Base-by-base conservation (phyloP, 768 basidiomycete genomes). In the Coprinopsis sp. region DNA sequence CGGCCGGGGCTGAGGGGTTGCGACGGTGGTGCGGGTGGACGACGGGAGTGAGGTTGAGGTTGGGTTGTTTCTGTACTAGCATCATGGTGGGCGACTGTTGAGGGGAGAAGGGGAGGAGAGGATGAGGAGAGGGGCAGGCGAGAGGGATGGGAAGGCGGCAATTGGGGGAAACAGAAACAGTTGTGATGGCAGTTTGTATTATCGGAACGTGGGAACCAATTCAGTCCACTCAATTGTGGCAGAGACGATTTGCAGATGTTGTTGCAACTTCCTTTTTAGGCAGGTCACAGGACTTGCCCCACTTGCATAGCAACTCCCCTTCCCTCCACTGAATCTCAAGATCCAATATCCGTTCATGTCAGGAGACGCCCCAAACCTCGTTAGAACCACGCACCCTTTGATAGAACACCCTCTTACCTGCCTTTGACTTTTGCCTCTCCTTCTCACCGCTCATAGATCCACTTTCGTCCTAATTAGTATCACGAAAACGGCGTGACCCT, bases 1-100 rank as follows among this genome's bases (percentile, higher is more conserved):
- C 73, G 1, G 79, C 77, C 6, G 82, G 82, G 0, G 86, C 85
- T 0, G 86, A 87, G 16, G 85, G 80, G 58, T 80, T 77, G 44
- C 87, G 72, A 50, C 78, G 71, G 62, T 86, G 85, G 3, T 60
- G 22, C 54, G 57, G 31, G 53, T 50, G 6, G 58, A 56, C 19
- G 56, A 66, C 12, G 47, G 56, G 44, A 47, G 54, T 37, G 27
- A 69, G 61, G 33, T 58, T 47, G 51, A 70, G 64, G 22, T 56
- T 53, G 27, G 67, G 66, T 37, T 63, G 74, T 63, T 73, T 72
- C 55, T 74, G 72, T 27, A 73, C 63, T 65, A 76, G 69, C 61
- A 77, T 68, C 75, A 77, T 77, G 57, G 60, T 62, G 50, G 31
- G 37, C 50, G 50, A 49, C 48, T n/a, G n/a, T n/a, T n/a, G n/a